Base-by-base conservation (phyloP, 2,329 filamentous ascomycete species). In the Hortaea sp. region DNA sequence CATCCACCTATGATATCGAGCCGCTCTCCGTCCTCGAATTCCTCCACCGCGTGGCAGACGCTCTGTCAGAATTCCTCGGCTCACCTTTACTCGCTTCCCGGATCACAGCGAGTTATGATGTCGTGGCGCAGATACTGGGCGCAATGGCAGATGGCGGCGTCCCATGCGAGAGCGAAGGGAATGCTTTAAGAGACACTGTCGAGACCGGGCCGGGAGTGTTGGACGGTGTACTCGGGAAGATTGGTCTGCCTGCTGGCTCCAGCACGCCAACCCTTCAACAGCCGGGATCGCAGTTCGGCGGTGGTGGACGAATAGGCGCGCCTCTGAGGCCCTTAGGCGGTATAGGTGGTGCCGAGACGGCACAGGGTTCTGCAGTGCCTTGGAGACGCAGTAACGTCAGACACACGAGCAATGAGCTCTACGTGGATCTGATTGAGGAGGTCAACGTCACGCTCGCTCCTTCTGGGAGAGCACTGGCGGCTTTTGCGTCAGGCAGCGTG, bases 61-160 rank as follows among this genome's bases (percentile, higher is more conserved):
- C 85, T 9, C 77, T 98, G 31, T 90, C 97, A 68, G 90, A 95
- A 62, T 97, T 95, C 63, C 75, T 98, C 6, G 89, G 90, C 48
- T 82, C 87, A 40, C 92, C 92, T 10, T 69, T 98, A 42, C 72
- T 95, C 47, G 83, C 88, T 13, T 78, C 77, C 62, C 95, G 92
- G 71, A 84, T 98, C 53, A 88, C 95, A 66, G 77, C 74, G 55
- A 88, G 81, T 66, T 97, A 97, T 68, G 87, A 97, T 78, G 83
- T 97, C 29, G 85, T 94, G 31, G 89, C 89, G 12, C 92, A 98
- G 69, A 71, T 98, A 28, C 74, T 97, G 49, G 87, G 82, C 51
- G 92, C 98, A 69, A 94, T 98, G 85, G 95, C 92, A 64, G 92
- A 98, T 72, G 87, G 82, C 37, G 92, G 92, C 11, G 77, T 82